A percentile compares a stretch with the other conserved stretches of the same genome.
Evolutionary conservation across 2,329 filamentous ascomycete genomes (phyloP).

Genomic region (Westerdykella sp.): DNA sequence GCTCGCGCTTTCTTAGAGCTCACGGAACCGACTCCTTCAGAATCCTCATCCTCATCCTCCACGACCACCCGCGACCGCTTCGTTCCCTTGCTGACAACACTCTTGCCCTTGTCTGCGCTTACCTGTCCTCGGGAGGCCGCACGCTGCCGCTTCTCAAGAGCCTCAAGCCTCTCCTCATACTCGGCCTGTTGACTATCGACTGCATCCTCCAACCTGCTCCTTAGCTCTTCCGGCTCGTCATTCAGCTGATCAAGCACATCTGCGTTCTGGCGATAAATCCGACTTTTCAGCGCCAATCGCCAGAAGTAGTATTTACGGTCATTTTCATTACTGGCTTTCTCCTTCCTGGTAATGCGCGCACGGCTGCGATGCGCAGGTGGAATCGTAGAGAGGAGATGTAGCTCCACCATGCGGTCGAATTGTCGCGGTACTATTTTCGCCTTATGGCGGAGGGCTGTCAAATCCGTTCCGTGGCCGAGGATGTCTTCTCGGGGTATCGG

Average conservation of each 20-base stretch:
- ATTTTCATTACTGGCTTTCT: slow-evolving; percentile 49
- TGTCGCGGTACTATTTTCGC: slow-evolving; percentile 72
- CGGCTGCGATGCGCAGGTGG: slow-evolving; percentile 44
- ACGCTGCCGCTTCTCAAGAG: slow-evolving; percentile 29
- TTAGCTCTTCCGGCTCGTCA: slow-evolving; percentile 56
- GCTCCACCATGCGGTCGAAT: slow-evolving; percentile 67
- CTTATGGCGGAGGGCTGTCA: slow-evolving; percentile 53
- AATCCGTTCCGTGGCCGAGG: slow-evolving; percentile 49
- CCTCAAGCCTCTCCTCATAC: slow-evolving; percentile 61
- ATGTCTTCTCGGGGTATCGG: slow-evolving; percentile 49
- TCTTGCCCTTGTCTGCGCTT: slow-evolving; percentile 9
- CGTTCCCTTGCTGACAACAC: slow-evolving; percentile 12
- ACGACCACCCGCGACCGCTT: slow-evolving; percentile 33
- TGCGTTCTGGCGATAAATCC: slow-evolving; percentile 68
- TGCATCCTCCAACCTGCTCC: slow-evolving; percentile 66
- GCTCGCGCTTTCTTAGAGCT: slow-evolving; percentile 24
- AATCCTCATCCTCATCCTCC: slow-evolving; percentile 34
- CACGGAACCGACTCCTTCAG: slow-evolving; percentile 24
- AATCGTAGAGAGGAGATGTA: slow-evolving; percentile 61
- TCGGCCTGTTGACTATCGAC: slow-evolving; percentile 63
- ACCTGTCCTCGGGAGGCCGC: slow-evolving; percentile 15
- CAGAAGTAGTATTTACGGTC: slow-evolving; percentile 63
- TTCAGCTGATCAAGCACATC: slow-evolving; percentile 61
- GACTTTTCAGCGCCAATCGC: slow-evolving; percentile 68
- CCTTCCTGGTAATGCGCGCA: slow-evolving; percentile 40